Evolutionary conservation across 495 filamentous ascomycete genomes (phyloP).

Genomic region (Trichoderma erinaceum): DNA sequence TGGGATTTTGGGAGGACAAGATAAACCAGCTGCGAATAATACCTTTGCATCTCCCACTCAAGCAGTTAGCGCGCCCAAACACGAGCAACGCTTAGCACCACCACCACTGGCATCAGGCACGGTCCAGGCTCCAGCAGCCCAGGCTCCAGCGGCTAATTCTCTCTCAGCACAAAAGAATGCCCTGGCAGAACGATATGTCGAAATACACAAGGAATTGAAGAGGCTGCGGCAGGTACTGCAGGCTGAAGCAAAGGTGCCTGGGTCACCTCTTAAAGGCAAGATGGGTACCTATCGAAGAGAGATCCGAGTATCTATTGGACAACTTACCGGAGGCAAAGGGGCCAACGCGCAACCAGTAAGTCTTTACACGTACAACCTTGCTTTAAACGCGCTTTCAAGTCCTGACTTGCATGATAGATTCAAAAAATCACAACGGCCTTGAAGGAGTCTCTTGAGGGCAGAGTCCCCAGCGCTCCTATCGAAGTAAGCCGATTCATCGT

Average conservation of each 20-base stretch:
- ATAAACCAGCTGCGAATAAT: background rate
- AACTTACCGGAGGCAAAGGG: conserved; percentile 58
- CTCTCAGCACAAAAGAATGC: conserved; percentile 15
- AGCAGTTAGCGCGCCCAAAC: background rate
- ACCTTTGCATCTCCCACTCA: background rate
- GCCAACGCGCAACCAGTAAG: conserved; percentile 56
- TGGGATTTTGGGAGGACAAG: background rate
- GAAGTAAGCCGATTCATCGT: conserved; percentile 65
- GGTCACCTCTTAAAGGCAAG: conserved; percentile 47
- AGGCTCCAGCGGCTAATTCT: conserved; percentile 16
- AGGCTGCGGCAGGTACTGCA: conserved; percentile 53
- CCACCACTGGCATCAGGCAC: background rate
- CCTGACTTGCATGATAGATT: conserved; percentile 14
- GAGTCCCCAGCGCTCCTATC: conserved; percentile 48
- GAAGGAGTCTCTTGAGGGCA: conserved; percentile 35
- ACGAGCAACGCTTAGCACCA: background rate
- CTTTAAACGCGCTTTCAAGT: background rate
- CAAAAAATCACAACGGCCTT: conserved; percentile 45
- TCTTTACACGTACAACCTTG: background rate
- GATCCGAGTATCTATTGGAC: conserved; percentile 65
- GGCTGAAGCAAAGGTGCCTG: conserved; percentile 40
- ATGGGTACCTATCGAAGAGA: conserved; percentile 72
- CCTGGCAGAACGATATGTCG: conserved; percentile 51
- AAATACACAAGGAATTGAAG: conserved; percentile 70
- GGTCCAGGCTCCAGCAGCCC: conserved; percentile 18